Conservation (phyloP, 202 grass and related monocot species). For the Thinopyrum obtusiflorum region DNA sequence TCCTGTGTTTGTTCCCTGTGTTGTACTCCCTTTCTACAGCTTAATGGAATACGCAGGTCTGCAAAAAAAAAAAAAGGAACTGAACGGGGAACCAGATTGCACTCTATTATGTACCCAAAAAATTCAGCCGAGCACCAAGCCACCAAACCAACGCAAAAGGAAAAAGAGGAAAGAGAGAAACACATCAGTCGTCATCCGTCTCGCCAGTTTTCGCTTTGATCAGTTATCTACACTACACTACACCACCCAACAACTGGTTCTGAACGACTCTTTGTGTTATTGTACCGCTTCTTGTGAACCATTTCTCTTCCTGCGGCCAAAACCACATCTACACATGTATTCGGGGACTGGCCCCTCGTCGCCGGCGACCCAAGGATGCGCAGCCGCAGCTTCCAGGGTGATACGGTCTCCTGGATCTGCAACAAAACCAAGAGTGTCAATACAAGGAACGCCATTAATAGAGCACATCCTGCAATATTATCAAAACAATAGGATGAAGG, state of each 20-base stretch:
- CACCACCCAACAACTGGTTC: neutral
- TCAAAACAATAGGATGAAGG: neutral
- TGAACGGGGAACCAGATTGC: neutral
- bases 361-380: slow-evolving; percentile 80
- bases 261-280: neutral
- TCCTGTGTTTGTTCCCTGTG: too few species aligned
- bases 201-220: neutral
- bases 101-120: slow-evolving; percentile 30
- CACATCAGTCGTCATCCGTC: neutral
- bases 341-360: slow-evolving; percentile 63
- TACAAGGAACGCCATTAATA: neutral
- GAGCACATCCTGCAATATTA: neutral
- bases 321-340: slow-evolving; percentile 67
- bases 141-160: neutral
- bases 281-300: slow-evolving; percentile 5
- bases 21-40: too few species aligned
- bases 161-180: neutral
- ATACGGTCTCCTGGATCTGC: slow-evolving; percentile 69
- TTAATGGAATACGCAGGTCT: too few species aligned
- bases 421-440: slow-evolving; percentile 28
- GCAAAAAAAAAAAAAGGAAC: neutral
- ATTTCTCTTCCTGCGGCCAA: slow-evolving; percentile 34
- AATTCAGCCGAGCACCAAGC: neutral
- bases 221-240: slow-evolving; percentile 39
- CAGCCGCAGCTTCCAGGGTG: slow-evolving; percentile 57